A percentile compares a stretch with the other conserved stretches of the same genome.
Conservation (phyloP, 2,329 filamentous ascomycete genomes). For the Penicillium fuscoglaucum region DNA sequence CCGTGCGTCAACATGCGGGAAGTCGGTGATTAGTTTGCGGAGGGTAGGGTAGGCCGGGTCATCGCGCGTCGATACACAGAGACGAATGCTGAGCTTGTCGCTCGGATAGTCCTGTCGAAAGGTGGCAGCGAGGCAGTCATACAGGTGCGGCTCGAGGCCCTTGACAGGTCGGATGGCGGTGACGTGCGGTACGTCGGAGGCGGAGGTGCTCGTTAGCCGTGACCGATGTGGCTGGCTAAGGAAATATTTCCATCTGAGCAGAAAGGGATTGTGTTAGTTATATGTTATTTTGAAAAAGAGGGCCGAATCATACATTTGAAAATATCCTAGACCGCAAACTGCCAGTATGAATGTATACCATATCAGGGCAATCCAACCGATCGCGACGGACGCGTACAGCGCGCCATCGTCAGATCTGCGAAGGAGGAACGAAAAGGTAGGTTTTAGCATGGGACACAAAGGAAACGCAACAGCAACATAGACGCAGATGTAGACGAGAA, state of each 20-base stretch:
- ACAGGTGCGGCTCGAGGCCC: slow-evolving; percentile 83
- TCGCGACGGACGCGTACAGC: slow-evolving; percentile 40
- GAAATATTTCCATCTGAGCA: slow-evolving; percentile 56
- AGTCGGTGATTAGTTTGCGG: slow-evolving; percentile 69
- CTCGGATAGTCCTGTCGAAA: slow-evolving; percentile 79
- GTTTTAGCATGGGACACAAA: slow-evolving; percentile 32
- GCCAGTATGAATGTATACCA: slow-evolving; percentile 58
- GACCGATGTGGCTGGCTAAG: slow-evolving; percentile 48
- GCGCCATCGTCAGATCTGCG: slow-evolving; percentile 31
- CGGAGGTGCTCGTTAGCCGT: slow-evolving; percentile 36
- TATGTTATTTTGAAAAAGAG: no score
- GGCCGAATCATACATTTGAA: slow-evolving; percentile 53
- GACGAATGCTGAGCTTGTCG: slow-evolving; percentile 72
- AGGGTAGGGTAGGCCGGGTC: slow-evolving; percentile 80
- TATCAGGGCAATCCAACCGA: slow-evolving; percentile 50
- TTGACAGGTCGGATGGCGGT: slow-evolving; percentile 93
- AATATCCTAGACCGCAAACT: slow-evolving; percentile 60
- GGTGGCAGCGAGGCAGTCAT: slow-evolving; percentile 86
- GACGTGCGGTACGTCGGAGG: slow-evolving; percentile 67
- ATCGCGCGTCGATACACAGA: slow-evolving; percentile 73
- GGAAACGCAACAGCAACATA: slow-evolving; percentile 4
- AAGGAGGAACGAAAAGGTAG: slow-evolving; percentile 24
- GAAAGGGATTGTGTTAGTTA: slow-evolving; percentile 14
- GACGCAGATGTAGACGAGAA: slow-evolving; percentile 4
- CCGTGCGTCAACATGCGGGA: slow-evolving; percentile 67